Base-by-base conservation (phyloP, 805 yeast species). In the Starmerella kuoi region DNA sequence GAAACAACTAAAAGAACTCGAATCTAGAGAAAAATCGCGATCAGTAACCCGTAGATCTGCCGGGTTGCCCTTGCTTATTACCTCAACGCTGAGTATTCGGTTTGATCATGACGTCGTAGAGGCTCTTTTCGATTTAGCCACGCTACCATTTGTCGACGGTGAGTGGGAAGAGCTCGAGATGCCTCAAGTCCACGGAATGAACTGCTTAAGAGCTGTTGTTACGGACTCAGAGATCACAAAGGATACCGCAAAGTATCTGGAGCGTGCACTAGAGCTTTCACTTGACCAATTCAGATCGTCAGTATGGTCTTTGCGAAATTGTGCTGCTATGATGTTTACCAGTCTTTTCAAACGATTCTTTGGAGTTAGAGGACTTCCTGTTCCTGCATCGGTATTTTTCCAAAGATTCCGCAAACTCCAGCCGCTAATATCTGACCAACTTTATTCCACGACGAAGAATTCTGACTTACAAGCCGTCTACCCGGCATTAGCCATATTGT, bases 121-220 rank as follows among this genome's bases (percentile, higher is more conserved):
- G 0, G 54, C 62, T 30, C 62, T 88, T 9, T 48, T 75, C 12
- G 56, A 55, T 12, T 71, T 86, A 25, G 86, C 93, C 0, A 50
- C 61, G 6, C 43, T 57, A 5, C 76, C 79, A 0, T 65, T 72
- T 3, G 60, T 58, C 12, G 65, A 66, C 30, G 72, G 67, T 5
- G 44, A 46, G 11, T 76, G 68, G 32, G 63, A 63, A 38, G 77
- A 72, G 43, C 68, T 74, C 47, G 94, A 83, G 55, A 66, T 86
- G 14, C 91, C 97, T 0, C 96, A 87, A 55, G 95, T 88, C 0
- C 94, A 88, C 62, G 96, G 96, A 0, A 76, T 84, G 56, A 88
- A 88, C 56, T 79, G 94, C 56, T 72, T 91, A 43, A 76, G 73
- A 48, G 78, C 78, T 2, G 66, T 88, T 2, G 77, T 86, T 50